Base-by-base conservation (phyloP, 2,329 filamentous ascomycete species). In the Madurella fahalii region DNA sequence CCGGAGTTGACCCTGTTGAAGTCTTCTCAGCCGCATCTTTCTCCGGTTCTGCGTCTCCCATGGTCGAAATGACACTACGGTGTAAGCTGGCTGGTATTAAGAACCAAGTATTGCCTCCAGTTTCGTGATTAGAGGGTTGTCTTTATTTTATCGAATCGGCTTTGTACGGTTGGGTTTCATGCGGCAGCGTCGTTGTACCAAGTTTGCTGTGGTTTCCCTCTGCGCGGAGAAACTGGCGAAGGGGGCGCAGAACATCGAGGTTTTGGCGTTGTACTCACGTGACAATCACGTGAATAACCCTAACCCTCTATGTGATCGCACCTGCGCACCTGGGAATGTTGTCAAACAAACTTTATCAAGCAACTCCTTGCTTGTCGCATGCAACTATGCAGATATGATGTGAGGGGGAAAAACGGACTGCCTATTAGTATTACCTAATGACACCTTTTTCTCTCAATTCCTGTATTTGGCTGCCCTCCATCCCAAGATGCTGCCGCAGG, bases 381-480 rank as follows among this genome's bases (percentile, higher is more conserved):
- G 25, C 3, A 25, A 25, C 25, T 4, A 25, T 25, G 25, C 25
- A 25, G 7, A 25, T 25, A 3, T 25, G 3, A 25, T 25, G 7
- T 25, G 25, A 25, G 25, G 25, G 25, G 25, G 25, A 25, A 25
- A 25, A 3, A 7, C 4, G 25, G 25, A 7, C 25, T 25, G 25
- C 25, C 7, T 25, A 7, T 4, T 16, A 12, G n/a, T 18, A 9
- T 53, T 74, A 83, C 45, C 76, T 71, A 12, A 95, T 75, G 2
- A 90, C 83, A 0, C 90, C 90, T 47, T 83, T 79, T 32, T 76
- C 72, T 64, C 79, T 88, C 60, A 95, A 69, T 9, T 69, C 72
- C 40, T 76, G 68, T 52, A 96, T 86, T 47, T 86, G 78, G 0
- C 70, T 71, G 45, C 77, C 71, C 15, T 72, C 76, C 61, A 89